Base-by-base conservation (phyloP, 345 rosid genomes). In the Euphorbia tirucalli region DNA sequence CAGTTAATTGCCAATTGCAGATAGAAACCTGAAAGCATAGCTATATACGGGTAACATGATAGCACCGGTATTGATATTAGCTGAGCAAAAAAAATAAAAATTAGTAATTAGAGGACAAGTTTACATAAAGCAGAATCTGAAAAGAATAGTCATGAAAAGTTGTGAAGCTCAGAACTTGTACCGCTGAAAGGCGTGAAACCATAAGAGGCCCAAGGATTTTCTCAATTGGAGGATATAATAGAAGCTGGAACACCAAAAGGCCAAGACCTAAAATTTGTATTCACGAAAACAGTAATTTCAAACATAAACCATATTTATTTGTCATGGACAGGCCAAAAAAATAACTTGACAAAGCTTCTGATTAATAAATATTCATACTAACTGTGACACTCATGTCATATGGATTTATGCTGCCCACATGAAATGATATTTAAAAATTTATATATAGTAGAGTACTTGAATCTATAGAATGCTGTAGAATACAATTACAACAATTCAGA, bases 241-340 rank as follows among this genome's bases (percentile, higher is more conserved):
- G 48, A 72, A 85, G 88, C 74, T 87, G 90, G 75, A 87, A 85
- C 24, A 85, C 39, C 72, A 87, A 50, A 61, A 87, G 88, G 37
- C 87, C 85, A 56, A 85, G n/a, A 14, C 88, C 88, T 85, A 18
- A 71, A n/a, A 2, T 21, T 27, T 35, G 66, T 2, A 66, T 16
- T 30, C 58, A 27, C 50, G 11, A 8, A 2, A 18, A 52, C 50
- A 72, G 43, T 24, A 52, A 50, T 15, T 50, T 15, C 7, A 50
- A 50, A 50, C 55, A 50, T 50, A 1, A 49, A 50, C 55, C n/a
- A 50, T 50, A 50, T 50, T 2, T 19, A 15, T 16, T 50, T 18
- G 1, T 19, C 5, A 16, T 18, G 21, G n/a, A 50, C 55, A 50
- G 55, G 55, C 21, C 55, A n/a, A 50, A 49, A 37, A 37, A 37